Evolutionary conservation across 2,329 filamentous ascomycete species (phyloP).

Genomic region (Aspergillus sp.): DNA sequence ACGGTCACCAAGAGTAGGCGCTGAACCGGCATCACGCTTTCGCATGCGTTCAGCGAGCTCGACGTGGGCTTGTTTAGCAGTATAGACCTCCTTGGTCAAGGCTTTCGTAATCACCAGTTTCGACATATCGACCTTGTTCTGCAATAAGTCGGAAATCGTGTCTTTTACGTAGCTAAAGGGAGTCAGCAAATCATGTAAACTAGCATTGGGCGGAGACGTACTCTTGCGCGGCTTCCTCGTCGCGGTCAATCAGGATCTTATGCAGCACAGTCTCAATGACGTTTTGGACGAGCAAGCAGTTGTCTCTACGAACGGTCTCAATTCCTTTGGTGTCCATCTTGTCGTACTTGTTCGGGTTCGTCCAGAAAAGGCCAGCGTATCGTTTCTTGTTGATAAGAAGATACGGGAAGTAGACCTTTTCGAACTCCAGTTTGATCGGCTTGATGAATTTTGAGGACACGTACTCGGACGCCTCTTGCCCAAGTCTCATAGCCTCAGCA

Average conservation of each 20-base stretch:
- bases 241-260: conserved; percentile 92
- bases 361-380: conserved; percentile 98
- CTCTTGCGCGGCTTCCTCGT: conserved; percentile 89
- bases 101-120: conserved; percentile 99
- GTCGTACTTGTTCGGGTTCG: conserved; percentile 88
- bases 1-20: conserved; percentile 87
- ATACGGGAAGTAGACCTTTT: conserved; percentile 98
- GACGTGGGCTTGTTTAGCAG: conserved; percentile 90
- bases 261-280: conserved; percentile 95
- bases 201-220: conserved; percentile 51
- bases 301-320: conserved; percentile 94
- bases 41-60: conserved; percentile 95
- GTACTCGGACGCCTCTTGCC: conserved; percentile 84
- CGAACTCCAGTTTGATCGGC: conserved; percentile 98
- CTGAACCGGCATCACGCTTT: conserved; percentile 93
- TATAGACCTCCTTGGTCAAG: conserved; percentile 84
- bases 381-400: conserved; percentile 99
- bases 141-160: conserved; percentile 88
- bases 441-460: conserved; percentile 93
- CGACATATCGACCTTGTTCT: conserved; percentile 98
- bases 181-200: conserved; percentile 35
- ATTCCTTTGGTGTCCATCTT: conserved; percentile 99
- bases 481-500: conserved; percentile 85
- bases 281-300: conserved; percentile 90
- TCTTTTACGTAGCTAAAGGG: conserved; percentile 82